phyloP scores from a whole-genome alignment of 2,329 filamentous ascomycete genomes.

The Stagonosporopsis chrysanthemi region DNA sequence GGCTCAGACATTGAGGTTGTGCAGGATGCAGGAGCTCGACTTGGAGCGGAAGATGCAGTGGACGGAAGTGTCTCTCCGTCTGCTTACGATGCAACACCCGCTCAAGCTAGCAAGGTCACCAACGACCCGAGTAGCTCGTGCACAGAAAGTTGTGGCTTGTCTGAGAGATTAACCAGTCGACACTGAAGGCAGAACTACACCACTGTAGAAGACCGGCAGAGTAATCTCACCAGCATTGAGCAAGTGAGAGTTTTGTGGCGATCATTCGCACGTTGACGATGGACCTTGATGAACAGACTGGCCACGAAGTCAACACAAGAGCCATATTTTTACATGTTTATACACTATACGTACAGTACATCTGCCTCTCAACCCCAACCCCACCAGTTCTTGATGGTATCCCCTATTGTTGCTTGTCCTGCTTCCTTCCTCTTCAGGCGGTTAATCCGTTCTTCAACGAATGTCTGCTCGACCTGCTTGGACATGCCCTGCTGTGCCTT shows the following conservation, averaged over 20 bases:
- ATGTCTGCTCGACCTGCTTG: conserved; percentile 44
- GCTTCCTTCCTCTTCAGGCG: conserved; percentile 46
- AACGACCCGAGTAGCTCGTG: no score
- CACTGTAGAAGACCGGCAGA: background rate
- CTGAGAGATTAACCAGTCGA: background rate
- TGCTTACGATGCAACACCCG: background rate
- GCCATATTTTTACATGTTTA: conserved; percentile 2
- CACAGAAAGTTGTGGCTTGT: background rate
- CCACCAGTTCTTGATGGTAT: conserved; percentile 49
- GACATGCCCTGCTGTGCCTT: conserved; percentile 39
- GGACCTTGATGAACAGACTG: background rate
- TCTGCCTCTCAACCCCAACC: conserved; percentile 42
- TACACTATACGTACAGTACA: conserved; percentile 20
- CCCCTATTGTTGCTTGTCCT: conserved; percentile 48
- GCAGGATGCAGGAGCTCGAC: background rate
- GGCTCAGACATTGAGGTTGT: background rate
- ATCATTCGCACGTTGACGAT: background rate
- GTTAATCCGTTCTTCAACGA: conserved; percentile 45
- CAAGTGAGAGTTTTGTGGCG: background rate
- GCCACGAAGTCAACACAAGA: conserved; percentile 3
- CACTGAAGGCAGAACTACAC: background rate
- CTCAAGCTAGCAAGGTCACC: background rate
- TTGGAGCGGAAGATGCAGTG: background rate
- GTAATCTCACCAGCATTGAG: background rate
- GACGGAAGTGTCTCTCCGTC: background rate